Evolutionary conservation across 371 early-diverging fungal species (phyloP).

Genomic region (Syncephalastrum contaminatum): DNA sequence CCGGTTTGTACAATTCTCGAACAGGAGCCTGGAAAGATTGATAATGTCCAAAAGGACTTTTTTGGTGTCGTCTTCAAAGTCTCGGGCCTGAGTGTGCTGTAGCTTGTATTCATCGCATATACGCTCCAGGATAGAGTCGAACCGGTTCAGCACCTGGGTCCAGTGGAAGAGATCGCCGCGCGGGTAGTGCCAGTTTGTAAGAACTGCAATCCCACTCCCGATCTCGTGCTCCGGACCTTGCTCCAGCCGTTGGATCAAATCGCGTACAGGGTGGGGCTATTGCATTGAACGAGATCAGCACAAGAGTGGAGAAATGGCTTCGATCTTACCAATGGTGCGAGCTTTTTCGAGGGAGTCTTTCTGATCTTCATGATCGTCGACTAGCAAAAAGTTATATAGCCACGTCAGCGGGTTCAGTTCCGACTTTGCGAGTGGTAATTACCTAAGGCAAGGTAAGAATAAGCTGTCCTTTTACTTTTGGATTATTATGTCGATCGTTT

Average conservation of each 20-base stretch:
- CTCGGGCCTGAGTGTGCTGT: slow-evolving; percentile 56
- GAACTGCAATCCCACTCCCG: slow-evolving; percentile 45
- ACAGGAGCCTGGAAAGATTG: slow-evolving; percentile 72
- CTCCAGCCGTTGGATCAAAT: slow-evolving; percentile 55
- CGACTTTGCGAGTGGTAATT: background rate
- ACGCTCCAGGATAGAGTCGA: slow-evolving; percentile 78
- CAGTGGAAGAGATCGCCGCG: slow-evolving; percentile 94
- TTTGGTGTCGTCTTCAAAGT: slow-evolving; percentile 56
- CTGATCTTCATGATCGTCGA: slow-evolving; percentile 64
- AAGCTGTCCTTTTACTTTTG: too few relatives aligned
- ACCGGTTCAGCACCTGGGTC: slow-evolving; percentile 90
- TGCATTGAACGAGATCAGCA: background rate
- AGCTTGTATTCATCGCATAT: slow-evolving; percentile 66
- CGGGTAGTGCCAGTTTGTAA: slow-evolving; percentile 73
- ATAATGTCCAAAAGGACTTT: slow-evolving; percentile 70
- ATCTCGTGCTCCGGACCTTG: slow-evolving; percentile 60
- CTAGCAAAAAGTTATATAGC: slow-evolving; percentile 6
- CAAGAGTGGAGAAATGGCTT: background rate
- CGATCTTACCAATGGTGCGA: slow-evolving; percentile 61
- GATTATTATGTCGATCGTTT: too few relatives aligned
- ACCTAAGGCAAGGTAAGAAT: too few relatives aligned
- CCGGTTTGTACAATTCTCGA: slow-evolving; percentile 95
- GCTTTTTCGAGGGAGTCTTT: slow-evolving; percentile 65
- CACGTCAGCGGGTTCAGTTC: slow-evolving; percentile 5
- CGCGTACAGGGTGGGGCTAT: slow-evolving; percentile 58